Percentiles rank a stretch among this genome's conserved stretches.
phyloP scores from a whole-genome alignment of 169 alveolate species.

The Plasmodium berghei region DNA sequence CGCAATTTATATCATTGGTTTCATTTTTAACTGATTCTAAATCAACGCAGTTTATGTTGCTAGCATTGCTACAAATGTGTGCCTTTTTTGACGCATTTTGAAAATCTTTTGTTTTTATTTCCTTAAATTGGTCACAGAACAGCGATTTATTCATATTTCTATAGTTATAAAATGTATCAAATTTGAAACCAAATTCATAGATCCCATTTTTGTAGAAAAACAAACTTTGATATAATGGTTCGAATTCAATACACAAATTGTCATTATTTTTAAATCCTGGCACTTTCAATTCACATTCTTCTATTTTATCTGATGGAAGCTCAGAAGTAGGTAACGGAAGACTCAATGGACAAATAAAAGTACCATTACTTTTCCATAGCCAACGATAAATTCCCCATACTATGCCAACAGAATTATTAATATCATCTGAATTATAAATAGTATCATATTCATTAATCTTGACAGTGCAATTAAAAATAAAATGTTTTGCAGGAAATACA shows the following conservation, averaged over 20 bases:
- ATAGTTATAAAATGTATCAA: constrained; percentile 85
- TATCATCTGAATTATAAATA: background rate
- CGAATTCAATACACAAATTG: constrained; percentile 84
- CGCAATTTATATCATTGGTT: constrained; percentile 1
- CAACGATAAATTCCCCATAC: constrained; percentile 84
- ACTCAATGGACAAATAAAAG: constrained; percentile 81
- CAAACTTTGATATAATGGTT: constrained; percentile 86
- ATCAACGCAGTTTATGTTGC: constrained; percentile 25
- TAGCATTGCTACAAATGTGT: constrained; percentile 15
- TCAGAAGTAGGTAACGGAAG: constrained; percentile 78
- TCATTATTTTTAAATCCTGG: constrained; percentile 77
- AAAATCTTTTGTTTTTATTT: constrained; percentile 6
- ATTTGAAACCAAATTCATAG: constrained; percentile 85
- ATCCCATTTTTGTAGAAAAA: constrained; percentile 84
- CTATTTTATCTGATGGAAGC: constrained; percentile 64
- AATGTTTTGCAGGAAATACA: constrained; percentile 72
- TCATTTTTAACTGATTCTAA: background rate
- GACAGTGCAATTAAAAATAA: constrained; percentile 78
- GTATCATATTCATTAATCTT: constrained; percentile 42
- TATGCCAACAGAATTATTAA: constrained; percentile 75
- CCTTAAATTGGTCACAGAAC: constrained; percentile 13
- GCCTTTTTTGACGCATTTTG: constrained; percentile 23
- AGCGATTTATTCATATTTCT: constrained; percentile 16
- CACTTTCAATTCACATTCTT: constrained; percentile 66
- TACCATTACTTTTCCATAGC: constrained; percentile 86